These are phyloP conservation scores for Austroboletus novae-zelandiae DNA, from an alignment of 1,284 basidiomycete genomes.

Conservation along the genomic window DNA sequence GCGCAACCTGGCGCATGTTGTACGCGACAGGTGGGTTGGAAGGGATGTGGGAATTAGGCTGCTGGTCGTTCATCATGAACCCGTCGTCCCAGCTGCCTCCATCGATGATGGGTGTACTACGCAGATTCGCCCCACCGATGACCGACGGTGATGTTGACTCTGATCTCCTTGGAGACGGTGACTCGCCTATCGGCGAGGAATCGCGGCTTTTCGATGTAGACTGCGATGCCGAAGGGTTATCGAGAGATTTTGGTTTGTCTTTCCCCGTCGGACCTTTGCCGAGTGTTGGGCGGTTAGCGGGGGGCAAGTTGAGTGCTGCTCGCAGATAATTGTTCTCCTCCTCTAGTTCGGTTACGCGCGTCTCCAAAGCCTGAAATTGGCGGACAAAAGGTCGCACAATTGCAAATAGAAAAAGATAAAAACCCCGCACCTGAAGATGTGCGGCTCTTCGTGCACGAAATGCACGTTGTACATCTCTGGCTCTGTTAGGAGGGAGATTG, in stretches of 20 bases:
- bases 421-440: conserved; percentile 69
- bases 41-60: conserved; percentile 37
- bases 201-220: conserved; percentile 37
- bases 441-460: conserved; percentile 89
- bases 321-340: conserved; percentile 81
- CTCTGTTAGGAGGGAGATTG: conserved; percentile 87
- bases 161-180: conserved; percentile 41
- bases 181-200: conserved; percentile 45
- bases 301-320: conserved; percentile 72
- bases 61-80: conserved; percentile 52
- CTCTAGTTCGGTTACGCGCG: conserved; percentile 80
- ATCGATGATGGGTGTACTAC: conserved; percentile 45
- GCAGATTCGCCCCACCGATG: conserved; percentile 29
- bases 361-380: conserved; percentile 68
- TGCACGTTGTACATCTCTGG: conserved; percentile 88
- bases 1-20: conserved; percentile 36
- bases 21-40: conserved; percentile 39
- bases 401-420: conserved; percentile 39
- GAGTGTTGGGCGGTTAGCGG: conserved; percentile 64
- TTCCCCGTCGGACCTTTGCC: conserved; percentile 83
- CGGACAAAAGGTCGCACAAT: conserved; percentile 35
- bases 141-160: conserved; percentile 36
- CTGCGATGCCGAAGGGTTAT: conserved; percentile 28
- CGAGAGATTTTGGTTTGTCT: conserved; percentile 61
- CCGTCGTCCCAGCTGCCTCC: conserved; percentile 55